Conservation (phyloP, 441 rosid genomes). For the Brassica balearica region DNA sequence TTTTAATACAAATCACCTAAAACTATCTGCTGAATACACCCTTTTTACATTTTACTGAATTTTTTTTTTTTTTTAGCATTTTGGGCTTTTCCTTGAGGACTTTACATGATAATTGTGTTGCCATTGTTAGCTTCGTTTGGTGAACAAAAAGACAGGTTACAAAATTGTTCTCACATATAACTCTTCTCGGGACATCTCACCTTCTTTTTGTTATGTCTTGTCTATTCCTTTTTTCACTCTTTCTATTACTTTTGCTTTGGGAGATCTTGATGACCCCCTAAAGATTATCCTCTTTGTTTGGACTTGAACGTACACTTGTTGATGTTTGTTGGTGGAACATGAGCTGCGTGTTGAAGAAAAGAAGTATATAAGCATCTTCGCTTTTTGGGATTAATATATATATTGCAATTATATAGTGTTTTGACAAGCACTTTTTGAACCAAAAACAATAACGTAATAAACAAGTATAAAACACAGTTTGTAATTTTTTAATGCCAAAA, state of each 20-base stretch:
- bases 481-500: background rate
- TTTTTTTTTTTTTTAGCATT: background rate
- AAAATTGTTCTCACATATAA: constrained; percentile 28
- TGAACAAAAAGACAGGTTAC: constrained; percentile 27
- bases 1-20: too few species aligned
- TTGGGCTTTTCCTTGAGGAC: constrained; percentile 6
- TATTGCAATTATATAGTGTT: background rate
- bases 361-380: background rate
- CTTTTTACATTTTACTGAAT: background rate
- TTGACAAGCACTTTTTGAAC: background rate
- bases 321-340: constrained; percentile 38
- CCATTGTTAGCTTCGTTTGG: constrained; percentile 20
- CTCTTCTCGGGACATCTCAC: constrained; percentile 22
- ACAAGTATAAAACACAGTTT: background rate
- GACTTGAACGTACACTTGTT: constrained; percentile 23
- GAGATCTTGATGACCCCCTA: constrained; percentile 30
- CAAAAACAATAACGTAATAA: background rate
- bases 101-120: constrained; percentile 23
- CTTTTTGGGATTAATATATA: background rate
- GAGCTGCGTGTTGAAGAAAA: constrained; percentile 24
- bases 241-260: background rate
- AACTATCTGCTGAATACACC: too few species aligned
- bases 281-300: constrained; percentile 14
- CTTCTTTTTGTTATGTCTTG: background rate
- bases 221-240: constrained; percentile 9